These are phyloP conservation scores for Komagataella pastoris DNA, from an alignment of 805 yeast genomes.

Conservation along the genomic window DNA sequence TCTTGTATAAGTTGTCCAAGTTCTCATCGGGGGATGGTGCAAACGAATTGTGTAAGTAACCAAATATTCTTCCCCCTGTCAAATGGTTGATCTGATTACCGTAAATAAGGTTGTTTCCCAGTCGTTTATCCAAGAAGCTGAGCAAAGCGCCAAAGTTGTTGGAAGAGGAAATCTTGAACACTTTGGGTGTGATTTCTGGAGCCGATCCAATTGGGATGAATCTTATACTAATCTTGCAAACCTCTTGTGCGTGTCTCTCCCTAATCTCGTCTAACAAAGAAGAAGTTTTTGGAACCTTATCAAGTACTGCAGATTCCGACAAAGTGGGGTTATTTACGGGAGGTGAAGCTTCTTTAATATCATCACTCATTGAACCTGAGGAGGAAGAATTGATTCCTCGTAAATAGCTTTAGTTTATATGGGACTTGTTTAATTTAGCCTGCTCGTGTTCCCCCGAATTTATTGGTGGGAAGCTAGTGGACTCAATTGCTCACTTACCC, in stretches of 20 bases:
- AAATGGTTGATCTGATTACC: conserved; percentile 3
- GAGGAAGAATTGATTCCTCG: too few relatives aligned
- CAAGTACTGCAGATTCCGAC: neutral
- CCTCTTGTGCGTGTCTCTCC: neutral
- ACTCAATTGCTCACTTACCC: conserved; percentile 1
- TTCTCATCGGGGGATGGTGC: conserved; percentile 31
- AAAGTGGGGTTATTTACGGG: neutral
- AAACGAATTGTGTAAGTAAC: conserved; percentile 31
- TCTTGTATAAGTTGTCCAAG: conserved; percentile 21
- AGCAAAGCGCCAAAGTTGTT: conserved; percentile 33
- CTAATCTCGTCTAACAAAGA: conserved; percentile 3
- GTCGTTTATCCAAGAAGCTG: conserved; percentile 28
- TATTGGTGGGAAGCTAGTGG: too few relatives aligned
- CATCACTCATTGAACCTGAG: neutral
- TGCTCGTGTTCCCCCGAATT: too few relatives aligned
- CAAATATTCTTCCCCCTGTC: conserved; percentile 15
- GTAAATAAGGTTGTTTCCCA: conserved; percentile 10
- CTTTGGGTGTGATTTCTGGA: conserved; percentile 31
- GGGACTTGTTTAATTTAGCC: conserved; percentile 7
- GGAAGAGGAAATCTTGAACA: conserved; percentile 32
- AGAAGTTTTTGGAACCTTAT: conserved; percentile 7
- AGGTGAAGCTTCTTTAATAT: neutral
- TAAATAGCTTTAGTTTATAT: too few relatives aligned
- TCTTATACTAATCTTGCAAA: conserved; percentile 29
- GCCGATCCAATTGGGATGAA: conserved; percentile 52